Conservation (phyloP, 2,329 filamentous ascomycete genomes). For the Alternaria viburni region DNA sequence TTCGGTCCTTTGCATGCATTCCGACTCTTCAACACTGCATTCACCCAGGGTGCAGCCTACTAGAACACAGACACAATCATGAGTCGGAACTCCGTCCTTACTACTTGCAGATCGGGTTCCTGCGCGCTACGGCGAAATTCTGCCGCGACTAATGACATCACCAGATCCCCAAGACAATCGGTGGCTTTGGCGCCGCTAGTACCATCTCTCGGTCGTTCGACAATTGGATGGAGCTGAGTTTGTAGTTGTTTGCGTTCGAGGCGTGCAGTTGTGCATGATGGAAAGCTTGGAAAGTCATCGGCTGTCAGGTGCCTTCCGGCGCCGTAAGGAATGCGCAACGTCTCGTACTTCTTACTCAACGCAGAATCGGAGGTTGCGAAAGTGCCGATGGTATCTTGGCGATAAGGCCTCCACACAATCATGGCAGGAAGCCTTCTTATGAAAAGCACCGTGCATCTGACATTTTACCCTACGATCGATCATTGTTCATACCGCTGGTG, state of each 20-base stretch:
- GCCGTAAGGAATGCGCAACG: background rate
- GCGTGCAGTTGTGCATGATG: background rate
- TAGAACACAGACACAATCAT: background rate
- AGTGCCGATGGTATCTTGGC: background rate
- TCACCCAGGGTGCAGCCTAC: background rate
- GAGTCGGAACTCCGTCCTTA: background rate
- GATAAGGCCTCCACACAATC: background rate
- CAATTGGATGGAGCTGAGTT: background rate
- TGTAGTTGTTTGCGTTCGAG: background rate
- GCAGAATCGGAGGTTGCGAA: background rate
- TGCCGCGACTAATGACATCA: background rate
- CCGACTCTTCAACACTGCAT: background rate
- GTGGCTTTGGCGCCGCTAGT: background rate
- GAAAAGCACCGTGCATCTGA: background rate
- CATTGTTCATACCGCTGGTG: background rate
- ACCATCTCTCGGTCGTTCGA: background rate
- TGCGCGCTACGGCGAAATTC: background rate
- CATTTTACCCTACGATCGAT: background rate
- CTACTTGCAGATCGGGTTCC: background rate
- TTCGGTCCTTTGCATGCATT: background rate
- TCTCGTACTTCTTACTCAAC: background rate
- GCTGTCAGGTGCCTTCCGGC: background rate
- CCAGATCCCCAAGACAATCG: background rate
- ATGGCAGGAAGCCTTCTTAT: background rate
- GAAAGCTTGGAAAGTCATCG: background rate